Conservation (phyloP, 2,329 filamentous ascomycete species). For the Pseudopithomyces maydicus region DNA sequence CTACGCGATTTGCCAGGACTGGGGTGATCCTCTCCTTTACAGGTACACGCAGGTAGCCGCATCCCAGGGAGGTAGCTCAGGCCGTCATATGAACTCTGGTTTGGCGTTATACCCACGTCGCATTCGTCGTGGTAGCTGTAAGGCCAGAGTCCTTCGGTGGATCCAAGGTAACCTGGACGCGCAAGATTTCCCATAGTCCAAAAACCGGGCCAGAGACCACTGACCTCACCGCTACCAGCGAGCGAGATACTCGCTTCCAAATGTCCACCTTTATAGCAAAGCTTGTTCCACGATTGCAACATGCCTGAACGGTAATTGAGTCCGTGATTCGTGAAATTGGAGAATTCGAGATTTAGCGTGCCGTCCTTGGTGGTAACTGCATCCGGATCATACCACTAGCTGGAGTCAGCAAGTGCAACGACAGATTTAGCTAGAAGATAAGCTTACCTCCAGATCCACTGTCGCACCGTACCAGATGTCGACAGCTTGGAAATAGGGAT, state of each 20-base stretch:
- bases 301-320: constrained; percentile 74
- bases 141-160: constrained; percentile 75
- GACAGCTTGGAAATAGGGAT: constrained; percentile 70
- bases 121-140: constrained; percentile 73
- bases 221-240: constrained; percentile 68
- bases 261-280: constrained; percentile 74
- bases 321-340: constrained; percentile 67
- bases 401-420: constrained; percentile 10
- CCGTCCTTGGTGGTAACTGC: constrained; percentile 67
- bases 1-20: constrained; percentile 67
- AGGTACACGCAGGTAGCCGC: constrained; percentile 71
- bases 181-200: constrained; percentile 78
- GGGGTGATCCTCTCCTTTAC: constrained; percentile 67
- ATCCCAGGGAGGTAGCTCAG: constrained; percentile 72
- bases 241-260: constrained; percentile 73
- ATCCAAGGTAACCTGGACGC: constrained; percentile 70
- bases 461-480: constrained; percentile 77
- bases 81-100: constrained; percentile 71
- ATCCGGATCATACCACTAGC: constrained; percentile 72
- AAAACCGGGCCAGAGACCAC: constrained; percentile 76
- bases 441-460: constrained; percentile 65
- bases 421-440: not conserved
- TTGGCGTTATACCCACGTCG: constrained; percentile 72
- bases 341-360: constrained; percentile 67
- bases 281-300: constrained; percentile 75